Evolutionary conservation across 2,329 filamentous ascomycete species (phyloP).

Genomic region (Biscogniauxia marginata): DNA sequence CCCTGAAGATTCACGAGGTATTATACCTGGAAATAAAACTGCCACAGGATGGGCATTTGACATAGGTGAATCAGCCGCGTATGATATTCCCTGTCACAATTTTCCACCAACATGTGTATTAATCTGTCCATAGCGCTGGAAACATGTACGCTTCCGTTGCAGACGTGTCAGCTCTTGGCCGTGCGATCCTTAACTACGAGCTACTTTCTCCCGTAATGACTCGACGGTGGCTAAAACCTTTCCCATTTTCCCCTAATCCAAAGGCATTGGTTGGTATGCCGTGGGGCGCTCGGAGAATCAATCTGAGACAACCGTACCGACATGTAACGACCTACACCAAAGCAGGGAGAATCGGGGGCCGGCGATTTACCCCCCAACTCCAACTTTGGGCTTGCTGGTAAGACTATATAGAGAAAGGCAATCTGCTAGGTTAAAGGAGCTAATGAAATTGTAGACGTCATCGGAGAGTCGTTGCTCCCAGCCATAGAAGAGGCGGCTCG

Average conservation of each 20-base stretch:
- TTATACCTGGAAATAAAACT: conserved; percentile 38
- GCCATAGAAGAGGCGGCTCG: conserved; percentile 30
- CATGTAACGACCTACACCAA: conserved; percentile 43
- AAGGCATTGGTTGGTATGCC: conserved; percentile 37
- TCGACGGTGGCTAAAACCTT: conserved; percentile 41
- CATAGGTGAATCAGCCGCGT: conserved; percentile 29
- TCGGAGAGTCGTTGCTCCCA: conserved; percentile 30
- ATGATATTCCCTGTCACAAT: conserved; percentile 12
- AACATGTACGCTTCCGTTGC: conserved; percentile 36
- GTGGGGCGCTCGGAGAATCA: conserved; percentile 36
- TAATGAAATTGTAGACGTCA: conserved; percentile 22
- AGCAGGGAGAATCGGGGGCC: conserved; percentile 39
- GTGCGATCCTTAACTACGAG: conserved; percentile 32
- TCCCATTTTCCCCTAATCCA: conserved; percentile 38
- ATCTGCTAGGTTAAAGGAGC: not conserved
- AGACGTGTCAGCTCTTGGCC: conserved; percentile 32
- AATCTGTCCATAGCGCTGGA: conserved; percentile 29
- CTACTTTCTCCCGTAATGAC: conserved; percentile 35
- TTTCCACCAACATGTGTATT: conserved; percentile 12
- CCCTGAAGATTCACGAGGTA: conserved; percentile 27
- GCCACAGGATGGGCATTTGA: conserved; percentile 28
- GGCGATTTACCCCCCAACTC: conserved; percentile 30
- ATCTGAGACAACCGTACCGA: conserved; percentile 26
- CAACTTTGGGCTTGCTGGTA: conserved; percentile 30
- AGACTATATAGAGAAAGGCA: not conserved